A percentile compares a stretch with the other conserved stretches of the same genome.
These are phyloP conservation scores for Geoglossum glabrum DNA, from an alignment of 495 filamentous ascomycete species.

Conservation along the genomic window DNA sequence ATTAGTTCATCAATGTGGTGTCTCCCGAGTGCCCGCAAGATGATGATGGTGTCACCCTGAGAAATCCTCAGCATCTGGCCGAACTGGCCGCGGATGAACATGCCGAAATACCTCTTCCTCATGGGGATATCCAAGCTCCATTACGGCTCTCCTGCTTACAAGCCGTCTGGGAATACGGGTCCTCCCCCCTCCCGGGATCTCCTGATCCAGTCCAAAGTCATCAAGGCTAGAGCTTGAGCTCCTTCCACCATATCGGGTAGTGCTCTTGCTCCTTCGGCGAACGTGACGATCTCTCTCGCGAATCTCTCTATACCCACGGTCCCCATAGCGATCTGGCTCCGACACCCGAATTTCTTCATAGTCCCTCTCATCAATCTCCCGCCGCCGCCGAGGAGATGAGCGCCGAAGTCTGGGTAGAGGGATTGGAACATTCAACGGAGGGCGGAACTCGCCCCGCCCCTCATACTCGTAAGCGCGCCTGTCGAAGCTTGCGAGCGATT, in stretches of 20 bases:
- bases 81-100: constrained; percentile 3
- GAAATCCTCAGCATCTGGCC: constrained; percentile 12
- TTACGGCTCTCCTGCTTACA: constrained; percentile 54
- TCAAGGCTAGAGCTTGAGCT: constrained; percentile 25
- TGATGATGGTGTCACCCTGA: constrained; percentile 56
- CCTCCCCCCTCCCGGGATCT: constrained; percentile 67
- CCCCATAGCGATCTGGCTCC: constrained; percentile 43
- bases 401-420: constrained; percentile 30
- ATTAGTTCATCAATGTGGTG: constrained; percentile 81
- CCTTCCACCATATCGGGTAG: constrained; percentile 5
- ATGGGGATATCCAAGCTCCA: constrained; percentile 70
- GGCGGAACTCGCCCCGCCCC: constrained; percentile 26
- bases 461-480: constrained; percentile 33
- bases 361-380: constrained; percentile 28
- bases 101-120: constrained; percentile 49
- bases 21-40: constrained; percentile 64
- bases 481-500: constrained; percentile 52
- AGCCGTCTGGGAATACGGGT: constrained; percentile 63
- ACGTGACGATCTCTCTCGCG: constrained; percentile 30
- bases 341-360: constrained; percentile 47
- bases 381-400: constrained; percentile 16
- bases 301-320: constrained; percentile 42
- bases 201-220: constrained; percentile 26
- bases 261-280: constrained; percentile 19
- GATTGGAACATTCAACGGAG: constrained; percentile 28